A percentile compares a stretch with the other conserved stretches of the same genome.
phyloP scores from a whole-genome alignment of 441 rosid species.

The Eutrema salsugineum region DNA sequence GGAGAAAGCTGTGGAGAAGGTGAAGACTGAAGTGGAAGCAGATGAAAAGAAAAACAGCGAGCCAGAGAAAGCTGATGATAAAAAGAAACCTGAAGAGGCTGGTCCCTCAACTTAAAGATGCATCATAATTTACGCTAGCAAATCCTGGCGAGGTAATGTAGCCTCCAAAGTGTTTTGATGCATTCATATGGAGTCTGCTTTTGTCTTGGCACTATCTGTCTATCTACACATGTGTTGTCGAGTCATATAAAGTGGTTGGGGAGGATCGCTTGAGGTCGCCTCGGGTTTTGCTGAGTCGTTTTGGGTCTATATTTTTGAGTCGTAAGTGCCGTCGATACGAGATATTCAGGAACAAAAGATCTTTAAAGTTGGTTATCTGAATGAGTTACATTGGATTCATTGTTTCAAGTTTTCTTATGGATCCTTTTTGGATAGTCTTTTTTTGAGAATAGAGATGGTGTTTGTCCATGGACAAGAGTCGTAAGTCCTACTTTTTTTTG shows the following conservation, averaged over 20 bases:
- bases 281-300: conserved; percentile 21
- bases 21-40: conserved; percentile 30
- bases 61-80: conserved; percentile 25
- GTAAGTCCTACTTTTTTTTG: neutral
- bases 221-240: conserved; percentile 21
- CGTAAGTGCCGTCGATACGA: neutral
- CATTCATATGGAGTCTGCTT: conserved; percentile 18
- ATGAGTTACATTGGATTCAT: conserved; percentile 19
- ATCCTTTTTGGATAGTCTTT: conserved; percentile 15
- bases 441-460: conserved; percentile 4
- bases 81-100: conserved; percentile 50
- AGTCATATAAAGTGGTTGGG: conserved; percentile 23
- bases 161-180: conserved; percentile 18
- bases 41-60: conserved; percentile 30
- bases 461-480: conserved; percentile 12
- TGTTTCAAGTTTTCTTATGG: neutral
- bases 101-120: conserved; percentile 42
- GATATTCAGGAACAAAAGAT: neutral
- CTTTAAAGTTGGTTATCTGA: conserved; percentile 8
- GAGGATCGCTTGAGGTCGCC: conserved; percentile 26
- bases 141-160: conserved; percentile 15
- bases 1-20: conserved; percentile 40
- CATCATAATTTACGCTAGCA: neutral
- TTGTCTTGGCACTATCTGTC: conserved; percentile 18
- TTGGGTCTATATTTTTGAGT: conserved; percentile 28